Conservation (phyloP, 1,284 basidiomycete genomes). For the Papiliotrema laurentii region DNA sequence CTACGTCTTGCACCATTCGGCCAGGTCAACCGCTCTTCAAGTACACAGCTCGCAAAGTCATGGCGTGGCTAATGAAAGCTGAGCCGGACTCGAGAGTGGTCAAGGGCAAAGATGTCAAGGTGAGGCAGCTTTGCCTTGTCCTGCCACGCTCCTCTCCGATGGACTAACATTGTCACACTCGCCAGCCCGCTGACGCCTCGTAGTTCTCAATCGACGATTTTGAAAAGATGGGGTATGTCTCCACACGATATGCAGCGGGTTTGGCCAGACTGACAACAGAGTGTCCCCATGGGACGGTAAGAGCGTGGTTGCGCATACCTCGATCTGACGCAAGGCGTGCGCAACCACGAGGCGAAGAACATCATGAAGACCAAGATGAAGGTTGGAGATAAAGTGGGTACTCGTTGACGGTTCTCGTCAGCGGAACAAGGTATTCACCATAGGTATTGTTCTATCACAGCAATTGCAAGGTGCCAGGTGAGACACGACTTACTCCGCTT, state of each 20-base stretch:
- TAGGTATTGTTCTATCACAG: constrained; percentile 74
- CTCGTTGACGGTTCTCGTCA: too few species aligned
- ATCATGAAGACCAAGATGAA: constrained; percentile 84
- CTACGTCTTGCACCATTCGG: too few species aligned
- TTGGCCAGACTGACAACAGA: constrained; percentile 30
- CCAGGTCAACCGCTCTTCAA: too few species aligned
- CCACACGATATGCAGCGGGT: background rate
- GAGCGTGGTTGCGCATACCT: background rate
- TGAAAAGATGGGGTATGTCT: constrained; percentile 55
- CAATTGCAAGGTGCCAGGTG: constrained; percentile 82
- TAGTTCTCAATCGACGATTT: constrained; percentile 91
- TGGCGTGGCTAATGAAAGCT: constrained; percentile 80
- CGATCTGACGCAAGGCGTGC: constrained; percentile 32
- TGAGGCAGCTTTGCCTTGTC: constrained; percentile 43
- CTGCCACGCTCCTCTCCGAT: too few species aligned
- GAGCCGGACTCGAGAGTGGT: constrained; percentile 82
- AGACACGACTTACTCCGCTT: constrained; percentile 9
- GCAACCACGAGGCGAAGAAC: constrained; percentile 87
- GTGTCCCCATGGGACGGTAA: constrained; percentile 87
- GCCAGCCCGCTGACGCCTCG: background rate
- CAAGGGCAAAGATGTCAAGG: constrained; percentile 87
- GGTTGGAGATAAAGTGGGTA: constrained; percentile 70
- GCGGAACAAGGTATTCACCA: background rate
- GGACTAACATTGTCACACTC: background rate
- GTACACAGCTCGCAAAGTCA: too few species aligned